phyloP scores from a whole-genome alignment of 1,284 basidiomycete species.

The Grifola frondosa region DNA sequence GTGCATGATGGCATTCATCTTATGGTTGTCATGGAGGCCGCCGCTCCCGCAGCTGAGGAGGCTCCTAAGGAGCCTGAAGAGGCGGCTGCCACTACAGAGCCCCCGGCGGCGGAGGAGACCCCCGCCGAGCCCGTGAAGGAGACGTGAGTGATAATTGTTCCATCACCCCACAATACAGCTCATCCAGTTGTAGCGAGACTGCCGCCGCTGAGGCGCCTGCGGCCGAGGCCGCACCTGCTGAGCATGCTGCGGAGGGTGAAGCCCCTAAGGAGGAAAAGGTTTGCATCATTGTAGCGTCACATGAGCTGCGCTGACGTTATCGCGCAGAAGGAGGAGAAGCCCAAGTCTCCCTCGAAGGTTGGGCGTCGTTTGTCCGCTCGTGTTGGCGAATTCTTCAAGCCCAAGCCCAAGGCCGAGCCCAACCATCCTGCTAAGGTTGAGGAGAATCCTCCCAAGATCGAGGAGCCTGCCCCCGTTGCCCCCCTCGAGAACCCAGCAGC shows the following conservation, averaged over 20 bases:
- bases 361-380: conserved; percentile 76
- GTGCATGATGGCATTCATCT: conserved; percentile 10
- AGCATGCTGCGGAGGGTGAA: conserved; percentile 42
- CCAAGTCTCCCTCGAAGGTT: conserved; percentile 53
- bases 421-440: conserved; percentile 79
- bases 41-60: conserved; percentile 35
- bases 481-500: conserved; percentile 71
- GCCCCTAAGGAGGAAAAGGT: conserved; percentile 67
- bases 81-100: conserved; percentile 35
- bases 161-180: background rate
- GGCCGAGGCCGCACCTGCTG: conserved; percentile 34
- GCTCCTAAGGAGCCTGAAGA: conserved; percentile 28
- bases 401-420: conserved; percentile 69
- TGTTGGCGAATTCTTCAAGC: conserved; percentile 77
- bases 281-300: conserved; percentile 7
- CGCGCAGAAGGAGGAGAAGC: conserved; percentile 42
- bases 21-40: conserved; percentile 22
- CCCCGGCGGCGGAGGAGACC: conserved; percentile 37
- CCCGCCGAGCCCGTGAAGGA: conserved; percentile 55
- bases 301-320: background rate
- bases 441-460: conserved; percentile 77
- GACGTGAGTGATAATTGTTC: conserved; percentile 40
- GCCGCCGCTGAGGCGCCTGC: conserved; percentile 44
- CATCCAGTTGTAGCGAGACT: conserved; percentile 56
- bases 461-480: conserved; percentile 70